Evolutionary conservation across 2,329 filamentous ascomycete genomes (phyloP).

Genomic region (Ophiocordyceps australis): DNA sequence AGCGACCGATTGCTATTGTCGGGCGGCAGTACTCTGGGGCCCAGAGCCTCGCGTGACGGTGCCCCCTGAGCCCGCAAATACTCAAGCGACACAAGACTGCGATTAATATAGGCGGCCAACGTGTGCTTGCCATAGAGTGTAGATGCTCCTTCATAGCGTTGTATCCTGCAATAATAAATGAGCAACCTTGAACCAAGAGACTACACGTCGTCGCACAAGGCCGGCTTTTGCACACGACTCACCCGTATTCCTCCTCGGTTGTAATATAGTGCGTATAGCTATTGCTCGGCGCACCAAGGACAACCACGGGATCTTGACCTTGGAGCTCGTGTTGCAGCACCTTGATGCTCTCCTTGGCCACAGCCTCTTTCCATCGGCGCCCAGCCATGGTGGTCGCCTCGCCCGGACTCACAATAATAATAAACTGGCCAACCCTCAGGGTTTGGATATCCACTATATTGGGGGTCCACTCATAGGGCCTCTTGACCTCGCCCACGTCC

Average conservation of each 20-base stretch:
- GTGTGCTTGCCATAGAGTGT: conserved; percentile 76
- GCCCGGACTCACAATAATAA: conserved; percentile 72
- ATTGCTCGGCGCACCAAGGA: conserved; percentile 76
- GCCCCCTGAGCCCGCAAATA: conserved; percentile 36
- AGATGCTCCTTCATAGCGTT: conserved; percentile 81
- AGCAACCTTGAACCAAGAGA: neutral
- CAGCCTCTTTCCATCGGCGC: conserved; percentile 62
- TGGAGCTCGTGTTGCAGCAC: conserved; percentile 21
- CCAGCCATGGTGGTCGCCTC: conserved; percentile 89
- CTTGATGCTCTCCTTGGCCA: conserved; percentile 29
- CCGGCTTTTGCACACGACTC: too few species aligned
- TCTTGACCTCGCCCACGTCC: conserved; percentile 60
- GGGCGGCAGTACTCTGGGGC: conserved; percentile 44
- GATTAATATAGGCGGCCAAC: conserved; percentile 71
- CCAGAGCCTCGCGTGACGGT: conserved; percentile 7
- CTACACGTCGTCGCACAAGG: too few species aligned
- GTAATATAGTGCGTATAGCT: conserved; percentile 69
- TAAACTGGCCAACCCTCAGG: conserved; percentile 63
- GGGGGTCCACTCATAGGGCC: conserved; percentile 70
- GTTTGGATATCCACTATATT: conserved; percentile 82
- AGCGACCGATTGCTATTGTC: conserved; percentile 61
- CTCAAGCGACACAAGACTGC: conserved; percentile 51
- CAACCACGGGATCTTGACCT: conserved; percentile 42
- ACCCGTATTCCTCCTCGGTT: conserved; percentile 45
- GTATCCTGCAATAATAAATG: conserved; percentile 26